Base-by-base conservation (phyloP, 2,329 filamentous ascomycete species). In the Claviceps quebecensis region DNA sequence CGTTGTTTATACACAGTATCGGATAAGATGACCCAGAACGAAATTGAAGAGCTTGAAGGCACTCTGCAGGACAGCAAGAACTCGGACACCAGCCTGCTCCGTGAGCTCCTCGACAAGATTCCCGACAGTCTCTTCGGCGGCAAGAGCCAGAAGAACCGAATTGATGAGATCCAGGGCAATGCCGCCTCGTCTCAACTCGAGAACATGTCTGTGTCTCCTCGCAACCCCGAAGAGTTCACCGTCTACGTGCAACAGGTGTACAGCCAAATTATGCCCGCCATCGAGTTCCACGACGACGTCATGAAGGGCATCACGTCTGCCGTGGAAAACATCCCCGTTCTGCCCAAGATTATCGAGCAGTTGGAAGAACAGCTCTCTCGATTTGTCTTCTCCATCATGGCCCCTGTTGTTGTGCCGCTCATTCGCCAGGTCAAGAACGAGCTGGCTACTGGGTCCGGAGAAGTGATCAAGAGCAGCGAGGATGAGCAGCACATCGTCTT, bases 331-430 rank as follows among this genome's bases (percentile, higher is more conserved):
- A 89, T 96, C 41, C 90, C 90, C 0, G 75, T 95, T 40, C 72
- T 96, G 17, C 87, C 87, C 50, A 84, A 94, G 58, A 74, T 95
- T 43, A 77, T 95, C 52, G 88, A 95, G 69, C 81, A 95, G 65
- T 70, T 95, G 16, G 84, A 91, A 67, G 87, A 95, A 55, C 86
- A 95, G 68, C 76, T 95, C 56, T 93, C 86, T 50, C 70, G 91
- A 60, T 95, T 94, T 65, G 87, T 95, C 54, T 95, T 95, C 69
- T 86, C 84, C n/a, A 76, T 95, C 51, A 80, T 96, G 57, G 90
- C 90, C 1, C 90, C 90, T 6, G 93, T 90, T 58, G 76, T 96
- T 40, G 72, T 95, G 17, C 90, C 90, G 1, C 80, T 96, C 59
- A 87, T 96, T 63, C 74, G 77, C 51, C 88, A 95, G 70, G 82